Conservation (phyloP, 345 rosid genomes). For the Hevea brasiliensis region DNA sequence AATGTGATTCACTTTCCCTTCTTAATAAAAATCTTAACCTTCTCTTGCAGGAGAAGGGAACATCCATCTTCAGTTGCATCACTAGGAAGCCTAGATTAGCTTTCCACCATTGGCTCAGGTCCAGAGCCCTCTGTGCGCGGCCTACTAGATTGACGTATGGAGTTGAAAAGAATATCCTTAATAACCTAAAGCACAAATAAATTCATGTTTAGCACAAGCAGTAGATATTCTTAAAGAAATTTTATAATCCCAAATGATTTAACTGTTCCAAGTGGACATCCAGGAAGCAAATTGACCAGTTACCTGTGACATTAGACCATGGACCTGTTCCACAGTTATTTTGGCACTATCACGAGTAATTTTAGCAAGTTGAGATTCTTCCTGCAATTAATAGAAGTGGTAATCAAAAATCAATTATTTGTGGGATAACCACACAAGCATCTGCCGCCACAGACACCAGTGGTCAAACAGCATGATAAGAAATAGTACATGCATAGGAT, state of each 20-base stretch:
- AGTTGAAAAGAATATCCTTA: slow-evolving; percentile 93
- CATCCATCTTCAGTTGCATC: slow-evolving; percentile 11
- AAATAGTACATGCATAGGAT: no score
- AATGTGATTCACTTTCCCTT: background rate
- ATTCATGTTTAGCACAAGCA: background rate
- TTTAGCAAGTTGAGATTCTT: slow-evolving; percentile 94
- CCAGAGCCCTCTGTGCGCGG: slow-evolving; percentile 51
- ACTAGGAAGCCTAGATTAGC: slow-evolving; percentile 36
- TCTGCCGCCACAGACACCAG: no score
- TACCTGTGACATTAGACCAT: slow-evolving; percentile 99
- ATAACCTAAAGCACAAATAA: slow-evolving; percentile 55
- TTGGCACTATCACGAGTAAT: slow-evolving; percentile 96
- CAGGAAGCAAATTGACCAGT: slow-evolving; percentile 12
- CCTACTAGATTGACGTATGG: slow-evolving; percentile 62
- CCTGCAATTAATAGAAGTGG: slow-evolving; percentile 47
- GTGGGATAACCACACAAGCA: background rate
- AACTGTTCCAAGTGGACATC: background rate
- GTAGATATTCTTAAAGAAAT: background rate
- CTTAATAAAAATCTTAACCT: background rate
- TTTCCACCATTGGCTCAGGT: slow-evolving; percentile 95
- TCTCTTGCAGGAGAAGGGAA: slow-evolving; percentile 4
- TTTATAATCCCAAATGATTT: background rate
- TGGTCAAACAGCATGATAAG: no score
- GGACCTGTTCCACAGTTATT: slow-evolving; percentile 96
- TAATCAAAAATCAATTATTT: background rate